A percentile compares a stretch with the other conserved stretches of the same genome.
phyloP scores from a whole-genome alignment of 768 basidiomycete genomes.

The Nevesoporus exiguus region DNA sequence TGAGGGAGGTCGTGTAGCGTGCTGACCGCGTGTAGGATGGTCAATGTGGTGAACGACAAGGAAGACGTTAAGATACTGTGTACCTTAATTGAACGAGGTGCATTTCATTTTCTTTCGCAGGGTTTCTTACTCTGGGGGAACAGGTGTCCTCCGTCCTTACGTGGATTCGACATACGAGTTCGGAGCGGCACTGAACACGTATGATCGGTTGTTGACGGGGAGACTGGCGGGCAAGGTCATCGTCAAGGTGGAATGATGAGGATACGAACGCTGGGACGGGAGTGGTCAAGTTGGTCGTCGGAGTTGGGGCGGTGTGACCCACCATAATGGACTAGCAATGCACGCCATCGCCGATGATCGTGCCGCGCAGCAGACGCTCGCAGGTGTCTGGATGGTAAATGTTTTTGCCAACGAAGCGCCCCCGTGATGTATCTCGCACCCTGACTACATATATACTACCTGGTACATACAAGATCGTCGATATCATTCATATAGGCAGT shows the following conservation, averaged over 20 bases:
- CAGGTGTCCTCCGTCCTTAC: conserved; percentile 37
- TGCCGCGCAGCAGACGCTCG: too few species aligned
- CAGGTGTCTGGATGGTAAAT: too few species aligned
- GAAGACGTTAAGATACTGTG: conserved; percentile 37
- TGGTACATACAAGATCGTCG: too few species aligned
- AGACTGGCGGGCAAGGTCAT: conserved; percentile 66
- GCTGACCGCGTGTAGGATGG: conserved; percentile 15
- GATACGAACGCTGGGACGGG: too few species aligned
- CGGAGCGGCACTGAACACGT: conserved; percentile 56
- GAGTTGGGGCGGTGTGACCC: neutral
- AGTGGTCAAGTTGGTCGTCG: too few species aligned
- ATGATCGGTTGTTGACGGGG: conserved; percentile 53
- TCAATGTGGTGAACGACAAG: conserved; percentile 31
- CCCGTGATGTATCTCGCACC: too few species aligned
- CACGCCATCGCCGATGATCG: too few species aligned
- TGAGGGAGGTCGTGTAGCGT: neutral
- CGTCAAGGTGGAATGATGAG: conserved; percentile 41
- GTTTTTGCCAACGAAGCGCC: too few species aligned
- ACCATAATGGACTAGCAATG: neutral
- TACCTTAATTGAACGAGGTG: conserved; percentile 43
- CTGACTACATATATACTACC: too few species aligned
- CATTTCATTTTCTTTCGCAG: neutral
- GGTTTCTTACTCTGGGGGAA: conserved; percentile 18
- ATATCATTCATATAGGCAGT: too few species aligned
- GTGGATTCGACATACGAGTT: conserved; percentile 62